Evolutionary conservation across 768 basidiomycete species (phyloP).

Genomic region (Tulasnella sp.): DNA sequence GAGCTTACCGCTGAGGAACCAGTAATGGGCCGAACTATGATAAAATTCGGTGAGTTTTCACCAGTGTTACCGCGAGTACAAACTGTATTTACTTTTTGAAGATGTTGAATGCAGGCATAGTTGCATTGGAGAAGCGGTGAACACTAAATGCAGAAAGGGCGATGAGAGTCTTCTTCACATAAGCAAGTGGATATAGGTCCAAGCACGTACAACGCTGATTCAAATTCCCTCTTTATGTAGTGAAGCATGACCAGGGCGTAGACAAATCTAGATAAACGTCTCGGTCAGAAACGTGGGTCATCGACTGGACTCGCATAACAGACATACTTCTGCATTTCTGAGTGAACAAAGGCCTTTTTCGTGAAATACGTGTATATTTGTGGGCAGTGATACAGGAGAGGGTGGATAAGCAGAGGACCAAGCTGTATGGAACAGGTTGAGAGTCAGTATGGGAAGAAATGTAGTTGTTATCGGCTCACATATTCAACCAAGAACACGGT

Average conservation of each 20-base stretch:
- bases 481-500: slow-evolving; percentile 93
- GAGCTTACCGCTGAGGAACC: slow-evolving; percentile 53
- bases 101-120: slow-evolving; percentile 79
- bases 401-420: slow-evolving; percentile 85
- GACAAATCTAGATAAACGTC: slow-evolving; percentile 46
- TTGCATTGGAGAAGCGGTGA: slow-evolving; percentile 90
- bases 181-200: not conserved
- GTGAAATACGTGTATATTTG: slow-evolving; percentile 42
- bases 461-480: slow-evolving; percentile 38
- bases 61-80: not conserved
- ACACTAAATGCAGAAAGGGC: slow-evolving; percentile 39
- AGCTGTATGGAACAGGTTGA: slow-evolving; percentile 36
- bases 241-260: slow-evolving; percentile 73
- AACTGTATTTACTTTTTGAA: slow-evolving; percentile 70
- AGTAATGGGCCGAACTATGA: slow-evolving; percentile 79
- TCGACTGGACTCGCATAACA: slow-evolving; percentile 13
- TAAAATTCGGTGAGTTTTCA: not conserved
- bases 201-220: slow-evolving; percentile 72
- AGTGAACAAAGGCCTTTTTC: slow-evolving; percentile 58
- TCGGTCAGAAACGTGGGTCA: slow-evolving; percentile 4
- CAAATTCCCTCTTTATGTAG: slow-evolving; percentile 84
- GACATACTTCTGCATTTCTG: slow-evolving; percentile 63
- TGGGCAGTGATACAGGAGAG: slow-evolving; percentile 66
- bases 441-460: not conserved
- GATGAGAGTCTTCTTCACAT: not conserved